phyloP scores from a whole-genome alignment of 257 asterid genomes.

The Fraxinus anomala region DNA sequence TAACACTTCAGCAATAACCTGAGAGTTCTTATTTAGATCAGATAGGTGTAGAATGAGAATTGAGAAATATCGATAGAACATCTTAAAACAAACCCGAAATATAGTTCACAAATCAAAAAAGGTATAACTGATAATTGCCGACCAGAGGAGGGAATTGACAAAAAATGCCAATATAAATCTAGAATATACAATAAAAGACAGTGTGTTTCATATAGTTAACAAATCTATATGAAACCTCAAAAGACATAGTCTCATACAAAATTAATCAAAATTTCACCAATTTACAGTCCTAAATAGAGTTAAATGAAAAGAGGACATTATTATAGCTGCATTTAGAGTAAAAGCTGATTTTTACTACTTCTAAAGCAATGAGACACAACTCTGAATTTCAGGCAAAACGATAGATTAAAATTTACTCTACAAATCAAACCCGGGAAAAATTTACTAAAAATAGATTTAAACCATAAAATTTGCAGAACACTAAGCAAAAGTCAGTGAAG shows the following conservation, averaged over 20 bases:
- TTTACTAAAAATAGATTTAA: neutral
- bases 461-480: neutral
- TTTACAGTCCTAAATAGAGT: neutral
- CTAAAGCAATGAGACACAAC: neutral
- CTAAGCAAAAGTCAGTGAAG: neutral
- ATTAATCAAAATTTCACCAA: neutral
- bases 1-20: neutral
- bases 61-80: neutral
- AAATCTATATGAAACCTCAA: neutral
- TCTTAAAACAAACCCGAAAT: neutral
- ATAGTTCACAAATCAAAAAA: neutral
- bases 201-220: neutral
- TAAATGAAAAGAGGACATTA: neutral
- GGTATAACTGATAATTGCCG: neutral
- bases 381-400: neutral
- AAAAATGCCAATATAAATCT: neutral
- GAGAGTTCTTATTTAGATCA: neutral
- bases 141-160: conserved; percentile 6
- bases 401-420: neutral
- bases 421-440: neutral
- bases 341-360: neutral
- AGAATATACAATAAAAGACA: neutral
- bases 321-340: neutral
- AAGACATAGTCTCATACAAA: neutral
- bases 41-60: neutral